These are phyloP conservation scores for Leccinum variicolor DNA, from an alignment of 768 basidiomycete genomes.

Conservation along the genomic window DNA sequence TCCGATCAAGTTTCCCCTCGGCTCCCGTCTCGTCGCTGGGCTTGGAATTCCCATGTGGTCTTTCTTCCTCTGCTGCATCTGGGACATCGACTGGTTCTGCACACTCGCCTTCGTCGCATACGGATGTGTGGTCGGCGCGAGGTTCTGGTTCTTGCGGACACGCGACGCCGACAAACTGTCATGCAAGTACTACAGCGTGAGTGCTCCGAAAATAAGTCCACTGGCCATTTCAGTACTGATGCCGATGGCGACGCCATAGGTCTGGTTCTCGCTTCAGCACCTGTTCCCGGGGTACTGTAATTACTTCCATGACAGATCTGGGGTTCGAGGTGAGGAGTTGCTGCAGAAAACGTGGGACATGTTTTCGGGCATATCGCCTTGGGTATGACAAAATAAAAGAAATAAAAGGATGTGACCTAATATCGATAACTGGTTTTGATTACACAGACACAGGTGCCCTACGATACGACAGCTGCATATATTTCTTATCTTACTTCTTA, in stretches of 20 bases:
- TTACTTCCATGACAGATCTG: conserved; percentile 21
- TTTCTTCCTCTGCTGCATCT: conserved; percentile 29
- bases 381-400: background rate
- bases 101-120: conserved; percentile 29
- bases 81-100: conserved; percentile 32
- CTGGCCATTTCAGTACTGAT: background rate
- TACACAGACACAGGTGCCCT: too few relatives aligned
- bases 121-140: conserved; percentile 32
- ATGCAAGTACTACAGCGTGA: conserved; percentile 37
- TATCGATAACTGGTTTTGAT: background rate
- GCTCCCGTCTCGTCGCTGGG: conserved; percentile 33
- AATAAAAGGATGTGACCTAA: background rate
- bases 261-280: conserved; percentile 36
- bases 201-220: conserved; percentile 1
- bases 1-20: conserved; percentile 42
- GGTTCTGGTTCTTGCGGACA: conserved; percentile 31
- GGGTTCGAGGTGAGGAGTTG: conserved; percentile 13
- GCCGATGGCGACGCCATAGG: conserved; percentile 13
- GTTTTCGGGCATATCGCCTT: conserved; percentile 11
- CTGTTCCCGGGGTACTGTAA: conserved; percentile 36
- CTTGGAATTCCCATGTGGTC: conserved; percentile 40
- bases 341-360: conserved; percentile 17
- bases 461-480: background rate
- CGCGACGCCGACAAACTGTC: conserved; percentile 31
- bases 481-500: background rate